Base-by-base conservation (phyloP, 1,284 basidiomycete genomes). In the Trametes pubescens region DNA sequence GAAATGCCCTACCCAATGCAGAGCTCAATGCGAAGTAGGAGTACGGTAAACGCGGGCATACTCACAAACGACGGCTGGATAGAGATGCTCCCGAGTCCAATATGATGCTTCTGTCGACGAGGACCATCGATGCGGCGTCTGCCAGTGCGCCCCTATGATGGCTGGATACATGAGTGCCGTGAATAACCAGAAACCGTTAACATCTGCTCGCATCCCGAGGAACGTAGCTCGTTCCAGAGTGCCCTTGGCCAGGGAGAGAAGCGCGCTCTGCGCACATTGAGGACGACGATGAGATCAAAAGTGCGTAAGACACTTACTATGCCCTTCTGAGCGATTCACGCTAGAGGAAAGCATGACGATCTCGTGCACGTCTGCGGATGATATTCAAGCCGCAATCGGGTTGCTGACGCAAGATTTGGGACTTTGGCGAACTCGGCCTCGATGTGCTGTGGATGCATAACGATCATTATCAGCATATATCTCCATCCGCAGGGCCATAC, bases 31-130 rank as follows among this genome's bases (percentile, higher is more conserved):
- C 40, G 14, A 16, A 47, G 16, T 57, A 69, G 9, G 59, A 4
- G 43, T 22, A 35, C 24, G 48, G 29, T 34, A 29, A 37, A 32
- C 43, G 16, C 62, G n/a, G 18, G 21, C 6, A 29, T 48, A 81
- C 86, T 72, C 77, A 94, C 94, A 32, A 85, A 82, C 44, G 84
- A 77, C 21, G 91, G 87, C 79, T 96, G 96, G 76, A 96, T 78
- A 64, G 90, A 92, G 76, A 96, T 96, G 71, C 95, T 81, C 95
- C 95, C 6, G 90, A 88, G 77, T 96, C 94, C 66, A 94, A 94
- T 5, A 92, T 94, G 73, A 95, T 91, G 62, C 93, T 95, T 72
- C 96, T 96, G 51, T 95, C 95, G 47, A 96, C 93, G 63, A 95
- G 85, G 1, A 88, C 90, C 4, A 95, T 80, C 10, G 92, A 92